phyloP scores from a whole-genome alignment of 208 protist species.

The Spironucleus salmonicida region DNA sequence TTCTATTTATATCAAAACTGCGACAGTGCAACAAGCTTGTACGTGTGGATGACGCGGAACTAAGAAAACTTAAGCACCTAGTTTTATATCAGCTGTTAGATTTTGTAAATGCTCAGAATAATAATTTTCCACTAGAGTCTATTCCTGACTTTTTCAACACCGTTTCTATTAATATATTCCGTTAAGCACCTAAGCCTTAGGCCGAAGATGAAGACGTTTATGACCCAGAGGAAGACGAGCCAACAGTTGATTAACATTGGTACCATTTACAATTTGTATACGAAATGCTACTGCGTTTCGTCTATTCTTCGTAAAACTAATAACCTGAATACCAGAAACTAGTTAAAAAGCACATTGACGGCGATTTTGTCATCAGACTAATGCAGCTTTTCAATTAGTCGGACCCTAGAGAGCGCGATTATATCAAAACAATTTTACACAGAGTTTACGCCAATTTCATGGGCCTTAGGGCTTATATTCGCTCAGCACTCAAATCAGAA shows the following conservation, averaged over 20 bases:
- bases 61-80: conserved; percentile 45
- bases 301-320: conserved; percentile 49
- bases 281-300: conserved; percentile 52
- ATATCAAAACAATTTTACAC: conserved; percentile 57
- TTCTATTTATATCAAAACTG: conserved; percentile 44
- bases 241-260: conserved; percentile 46
- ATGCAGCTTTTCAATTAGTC: conserved; percentile 55
- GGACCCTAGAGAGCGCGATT: conserved; percentile 59
- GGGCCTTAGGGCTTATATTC: conserved; percentile 50
- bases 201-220: conserved; percentile 40
- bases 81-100: conserved; percentile 45
- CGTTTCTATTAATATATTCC: conserved; percentile 53
- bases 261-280: conserved; percentile 50
- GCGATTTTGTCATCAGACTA: conserved; percentile 48
- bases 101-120: conserved; percentile 44
- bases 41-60: conserved; percentile 44
- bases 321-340: conserved; percentile 39
- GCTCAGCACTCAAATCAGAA: conserved; percentile 49
- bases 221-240: conserved; percentile 51
- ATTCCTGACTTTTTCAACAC: conserved; percentile 47
- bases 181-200: conserved; percentile 46
- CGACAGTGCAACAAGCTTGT: conserved; percentile 45
- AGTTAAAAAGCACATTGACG: conserved; percentile 49
- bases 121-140: conserved; percentile 40
- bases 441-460: conserved; percentile 60